phyloP scores from a whole-genome alignment of 176 grass and related monocot species.

The Eragrostis nindensis region DNA sequence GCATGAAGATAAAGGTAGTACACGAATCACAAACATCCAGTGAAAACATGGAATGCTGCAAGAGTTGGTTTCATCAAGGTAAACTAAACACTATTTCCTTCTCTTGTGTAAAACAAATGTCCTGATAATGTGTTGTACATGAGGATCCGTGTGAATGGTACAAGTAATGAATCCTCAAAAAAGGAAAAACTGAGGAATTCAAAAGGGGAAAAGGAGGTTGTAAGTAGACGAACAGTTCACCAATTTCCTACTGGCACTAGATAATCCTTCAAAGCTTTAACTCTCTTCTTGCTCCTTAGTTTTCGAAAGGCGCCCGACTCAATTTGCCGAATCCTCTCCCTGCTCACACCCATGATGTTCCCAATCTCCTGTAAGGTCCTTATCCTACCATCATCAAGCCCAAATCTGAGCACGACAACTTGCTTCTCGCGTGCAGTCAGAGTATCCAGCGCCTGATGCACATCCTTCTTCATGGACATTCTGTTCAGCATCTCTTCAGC shows the following conservation, averaged over 20 bases:
- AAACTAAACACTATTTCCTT: background rate
- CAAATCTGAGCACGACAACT: slow-evolving; percentile 73
- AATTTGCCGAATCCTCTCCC: slow-evolving; percentile 89
- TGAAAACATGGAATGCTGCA: too few species aligned
- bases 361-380: slow-evolving; percentile 94
- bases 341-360: slow-evolving; percentile 73
- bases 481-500: slow-evolving; percentile 80
- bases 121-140: slow-evolving; percentile 10
- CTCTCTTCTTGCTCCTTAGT: slow-evolving; percentile 59
- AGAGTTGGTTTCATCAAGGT: too few species aligned
- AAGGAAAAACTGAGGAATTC: background rate
- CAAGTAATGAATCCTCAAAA: slow-evolving; percentile 41
- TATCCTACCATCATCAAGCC: slow-evolving; percentile 68
- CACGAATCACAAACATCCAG: too few species aligned
- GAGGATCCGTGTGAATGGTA: background rate
- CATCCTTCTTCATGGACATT: slow-evolving; percentile 69
- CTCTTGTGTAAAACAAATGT: background rate
- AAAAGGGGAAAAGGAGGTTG: background rate
- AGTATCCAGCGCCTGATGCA: slow-evolving; percentile 68
- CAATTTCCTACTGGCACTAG: slow-evolving; percentile 58
- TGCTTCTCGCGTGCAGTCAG: slow-evolving; percentile 62
- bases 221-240: slow-evolving; percentile 38
- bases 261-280: slow-evolving; percentile 56
- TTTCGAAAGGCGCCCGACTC: slow-evolving; percentile 75
- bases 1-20: too few species aligned